These are phyloP conservation scores for Eutrema japonicum DNA, from an alignment of 345 rosid species.

Conservation along the genomic window DNA sequence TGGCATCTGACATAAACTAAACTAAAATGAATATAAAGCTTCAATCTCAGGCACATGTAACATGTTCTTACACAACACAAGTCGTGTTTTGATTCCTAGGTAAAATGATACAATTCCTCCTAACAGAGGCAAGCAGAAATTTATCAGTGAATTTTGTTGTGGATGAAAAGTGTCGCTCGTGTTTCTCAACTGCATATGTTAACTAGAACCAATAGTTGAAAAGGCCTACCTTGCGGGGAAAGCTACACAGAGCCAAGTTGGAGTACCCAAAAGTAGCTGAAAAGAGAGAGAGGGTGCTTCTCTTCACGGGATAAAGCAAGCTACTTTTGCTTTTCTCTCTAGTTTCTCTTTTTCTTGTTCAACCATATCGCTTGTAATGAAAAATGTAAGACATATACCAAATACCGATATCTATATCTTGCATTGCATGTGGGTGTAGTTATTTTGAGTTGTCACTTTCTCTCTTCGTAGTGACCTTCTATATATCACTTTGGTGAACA, in stretches of 20 bases:
- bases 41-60: constrained; percentile 19
- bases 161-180: constrained; percentile 33
- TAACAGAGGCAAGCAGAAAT: background rate
- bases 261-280: constrained; percentile 9
- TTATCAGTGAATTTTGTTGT: background rate
- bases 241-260: constrained; percentile 17
- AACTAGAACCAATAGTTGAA: constrained; percentile 11
- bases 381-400: constrained; percentile 8
- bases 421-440: constrained; percentile 28
- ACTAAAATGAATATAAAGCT: constrained; percentile 4
- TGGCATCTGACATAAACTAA: background rate
- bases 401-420: constrained; percentile 5
- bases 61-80: constrained; percentile 9
- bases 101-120: background rate
- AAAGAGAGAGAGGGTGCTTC: constrained; percentile 1
- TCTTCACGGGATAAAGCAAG: constrained; percentile 32
- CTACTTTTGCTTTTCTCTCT: constrained; percentile 23
- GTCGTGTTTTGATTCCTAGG: background rate
- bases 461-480: background rate
- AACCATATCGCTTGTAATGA: constrained; percentile 23
- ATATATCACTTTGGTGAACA: background rate
- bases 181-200: constrained; percentile 13
- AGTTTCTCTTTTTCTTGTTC: constrained; percentile 14
- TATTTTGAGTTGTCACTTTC: constrained; percentile 26
- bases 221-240: background rate